Base-by-base conservation (phyloP, 257 asterid species). In the Solanum megistacrolobum region DNA sequence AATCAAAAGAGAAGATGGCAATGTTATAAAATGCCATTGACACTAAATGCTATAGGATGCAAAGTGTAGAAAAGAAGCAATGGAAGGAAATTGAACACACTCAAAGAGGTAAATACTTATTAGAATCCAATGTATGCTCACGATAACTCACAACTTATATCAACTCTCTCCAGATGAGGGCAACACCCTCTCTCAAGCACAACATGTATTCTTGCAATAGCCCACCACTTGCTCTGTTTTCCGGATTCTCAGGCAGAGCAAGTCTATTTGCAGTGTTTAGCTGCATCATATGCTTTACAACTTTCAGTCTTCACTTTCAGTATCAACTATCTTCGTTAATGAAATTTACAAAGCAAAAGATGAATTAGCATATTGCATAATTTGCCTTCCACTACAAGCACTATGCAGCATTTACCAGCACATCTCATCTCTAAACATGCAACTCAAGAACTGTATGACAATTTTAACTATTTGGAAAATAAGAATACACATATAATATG, bases 401-500 rank as follows among this genome's bases (percentile, higher is more conserved):
- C 58, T 35, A 46, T 81, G 10, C 68, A 43, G 29, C 55, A 81
- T 81, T 16, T 58, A 11, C 68, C 66, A 43, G 84, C 84, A 41
- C 84, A 78, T 38, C 39, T 79, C 38, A 79, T 79, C 66, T 79
- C 84, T 25, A 55, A 79, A 41, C 36, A 78, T 41, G 36, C 36
- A 41, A 41, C 7, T 25, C 29, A 25, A 74, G 74, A 52, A 14
- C 21, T 4, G 65, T 60, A 23, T 84, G 68, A 27, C 87, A 89
- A 74, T 27, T 62, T 62, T 43, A 66, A 85, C 32, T 83, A 52
- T 34, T 73, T 27, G 23, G 23, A 76, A 88, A 69, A 76, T 32
- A n/a, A 86, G 86, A 88, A 85, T 87, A 71, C 84, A 69, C 98
- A 38, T 95, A 97, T 99, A 91, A 97, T 91, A 91, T 97, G 98